Evolutionary conservation across 148 eudicot species (phyloP), one percentile per base, ranked within the genome.

Genomic region (Vaccinium macrocarpon): DNA sequence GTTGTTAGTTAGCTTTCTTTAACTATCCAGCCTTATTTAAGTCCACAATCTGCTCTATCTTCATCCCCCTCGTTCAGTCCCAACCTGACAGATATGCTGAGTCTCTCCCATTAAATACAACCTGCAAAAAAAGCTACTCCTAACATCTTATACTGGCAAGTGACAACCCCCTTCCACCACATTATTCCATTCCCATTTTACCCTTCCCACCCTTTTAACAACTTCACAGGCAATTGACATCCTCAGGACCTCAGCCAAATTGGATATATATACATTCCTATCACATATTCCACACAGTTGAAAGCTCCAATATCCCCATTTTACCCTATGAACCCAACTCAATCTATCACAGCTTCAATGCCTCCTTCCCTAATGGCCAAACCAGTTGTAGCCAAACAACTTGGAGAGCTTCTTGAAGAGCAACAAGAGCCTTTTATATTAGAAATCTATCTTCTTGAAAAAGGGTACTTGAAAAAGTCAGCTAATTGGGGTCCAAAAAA

Each of bases 371-470:
- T 83, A 62, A 71, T 83, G 64, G 73, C 79, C 16, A 76, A 78
- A 71, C 76, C 76, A 70, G 61, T 5, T 35, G n/a, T 64, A 61
- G 70, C 84, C 64, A 94, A 85, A 76, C 90, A 89, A 38, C 91
- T 94, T 42, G 79, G 82, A 12, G 94, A 93, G 82, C 84, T 89
- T 55, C 91, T 94, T 52, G 78, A 90, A 72, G 93, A 94, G 79
- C 82, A 91, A 56, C 98, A 94, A 85, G 94, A 94, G 83, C 94
- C 98, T 3, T 94, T 94, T 82, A 72, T 85, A 46, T 68, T 92
- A 12, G 93, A 94, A 19, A 13, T 82, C 25, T 92, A 92, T 86
- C 91, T 94, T 56, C 81, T 87, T 23, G 95, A 91, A 48, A 88
- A 87, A 89, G 95, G 93, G 87, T 90, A 70, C 72, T 81, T 81